Evolutionary conservation across 148 eudicot genomes (phyloP), one percentile per base, ranked within the genome.

Genomic region (Diospyros kaki): DNA sequence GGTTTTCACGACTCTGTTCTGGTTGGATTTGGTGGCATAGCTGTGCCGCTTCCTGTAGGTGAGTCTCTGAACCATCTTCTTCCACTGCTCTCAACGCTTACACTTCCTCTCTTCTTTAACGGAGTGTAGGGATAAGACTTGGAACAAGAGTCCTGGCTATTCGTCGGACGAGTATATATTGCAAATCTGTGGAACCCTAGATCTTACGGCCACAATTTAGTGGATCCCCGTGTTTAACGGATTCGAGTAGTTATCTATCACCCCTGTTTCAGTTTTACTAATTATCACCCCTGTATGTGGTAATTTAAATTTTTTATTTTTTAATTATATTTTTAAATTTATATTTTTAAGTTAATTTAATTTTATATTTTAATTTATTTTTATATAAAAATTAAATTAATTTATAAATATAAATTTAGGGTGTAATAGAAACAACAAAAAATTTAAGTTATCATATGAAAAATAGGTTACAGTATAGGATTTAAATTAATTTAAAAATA

Each of bases 1-100:
- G 44, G 87, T 86, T 80, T 82, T 84, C 77, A 83, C 86, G 54
- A 81, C 64, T 62, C 89, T 75, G 70, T 86, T 80, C 66, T 78
- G 84, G 59, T 83, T 86, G 68, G 89, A 86, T 73, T 81, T 85
- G 73, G 88, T 85, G 76, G 88, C 88, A 42, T 85, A 85, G 73
- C 89, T 83, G 13, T 83, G 86, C 73, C 86, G 77, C 59, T 44
- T 83, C 40, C 89, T 73, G 56, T 81, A 82, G 4, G 85, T 84
- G 14, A 84, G 84, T 18, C 87, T 66, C 76, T 84, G 89, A 28
- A 78, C 86, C 86, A 86, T 86, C 68, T 70, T 79, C 42, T 70
- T 79, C 42, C 43, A 6, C 55, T 8, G 55, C 5, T 48, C 4
- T 66, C 52, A 2, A 10, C 48, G 2, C 41, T 48, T 40, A 15